Evolutionary conservation across 805 yeast genomes (phyloP), one percentile per base, ranked within the genome.

Genomic region (Lipomyces oligophaga): DNA sequence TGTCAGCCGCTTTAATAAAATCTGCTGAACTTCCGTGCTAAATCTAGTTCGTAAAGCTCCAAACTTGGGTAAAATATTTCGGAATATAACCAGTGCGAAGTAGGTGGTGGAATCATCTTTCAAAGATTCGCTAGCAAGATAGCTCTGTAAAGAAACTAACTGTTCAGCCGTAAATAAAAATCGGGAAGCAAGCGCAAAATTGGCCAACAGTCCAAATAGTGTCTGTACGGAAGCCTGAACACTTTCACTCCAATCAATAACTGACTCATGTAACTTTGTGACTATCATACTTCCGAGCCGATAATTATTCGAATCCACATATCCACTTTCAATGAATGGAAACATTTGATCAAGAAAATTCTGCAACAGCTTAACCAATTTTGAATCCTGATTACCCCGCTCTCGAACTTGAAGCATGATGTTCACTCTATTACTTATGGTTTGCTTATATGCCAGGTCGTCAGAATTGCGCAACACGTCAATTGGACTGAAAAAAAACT

Each of bases 101-200:
- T 68, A 73, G 26, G 79, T 70, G 5, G 73, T 63, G 2, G 67
- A 56, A 21, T 66, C 68, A 1, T 72, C 70, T 1, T 72, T 64
- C 1, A 66, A 61, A 1, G 61, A 46, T 16, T 77, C 81, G 26
- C 77, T 76, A 0, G 77, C 49, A 26, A 87, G 60, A 59, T 74
- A 81, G 0, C 87, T 84, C 57, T 79, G 81, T n/a, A 87, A 62
- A 0, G 82, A 67, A 2, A 76, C 63, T 20, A 87, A 68, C 52
- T 84, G 87, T 41, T 83, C 83, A 54, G 81, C 89, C 0, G 74
- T 68, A 19, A 86, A 70, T 33, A 84, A 69, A 0, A 68, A 59
- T 0, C 75, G 73, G 41, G 76, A 75, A 45, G 78, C 71, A 38
- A 73, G 75, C 0, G 80, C 78, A 35, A 85, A 66, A 1, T 74